These are phyloP conservation scores for Diophrys sp. DNA, from an alignment of 73 alveolate species.

Conservation along the genomic window DNA sequence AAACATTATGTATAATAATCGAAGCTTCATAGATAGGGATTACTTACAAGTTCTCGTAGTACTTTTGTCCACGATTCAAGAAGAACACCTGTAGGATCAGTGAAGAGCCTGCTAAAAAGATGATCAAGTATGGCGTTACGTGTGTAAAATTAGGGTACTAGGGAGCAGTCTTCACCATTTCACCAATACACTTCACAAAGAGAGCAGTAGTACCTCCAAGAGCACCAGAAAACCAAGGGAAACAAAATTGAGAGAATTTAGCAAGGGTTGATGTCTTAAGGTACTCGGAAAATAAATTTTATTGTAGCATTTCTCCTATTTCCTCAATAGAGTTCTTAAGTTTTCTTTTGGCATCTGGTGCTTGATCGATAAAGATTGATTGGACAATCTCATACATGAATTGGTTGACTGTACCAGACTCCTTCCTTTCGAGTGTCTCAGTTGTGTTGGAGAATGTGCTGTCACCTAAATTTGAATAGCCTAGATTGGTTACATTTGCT, in stretches of 20 bases:
- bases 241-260: background rate
- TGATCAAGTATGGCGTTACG: background rate
- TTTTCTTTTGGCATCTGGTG: too few relatives aligned
- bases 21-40: slow-evolving; percentile 51
- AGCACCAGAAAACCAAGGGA: slow-evolving; percentile 20
- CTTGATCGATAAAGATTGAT: too few relatives aligned
- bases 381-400: too few relatives aligned
- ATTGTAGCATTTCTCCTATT: too few relatives aligned
- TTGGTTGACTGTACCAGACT: too few relatives aligned
- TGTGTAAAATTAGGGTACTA: background rate
- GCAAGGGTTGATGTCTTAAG: too few relatives aligned
- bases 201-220: background rate
- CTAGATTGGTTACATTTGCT: too few relatives aligned
- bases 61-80: slow-evolving; percentile 36
- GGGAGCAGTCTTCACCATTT: background rate
- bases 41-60: slow-evolving; percentile 28
- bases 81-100: background rate
- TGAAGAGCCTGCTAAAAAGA: background rate
- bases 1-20: slow-evolving; percentile 23
- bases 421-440: too few relatives aligned
- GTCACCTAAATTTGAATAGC: too few relatives aligned
- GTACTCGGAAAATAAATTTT: too few relatives aligned
- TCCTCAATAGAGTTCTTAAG: too few relatives aligned
- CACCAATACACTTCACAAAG: background rate
- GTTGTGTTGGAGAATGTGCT: too few relatives aligned